These are phyloP conservation scores for Collybia mongolica DNA, from an alignment of 768 basidiomycete species.

Conservation along the genomic window DNA sequence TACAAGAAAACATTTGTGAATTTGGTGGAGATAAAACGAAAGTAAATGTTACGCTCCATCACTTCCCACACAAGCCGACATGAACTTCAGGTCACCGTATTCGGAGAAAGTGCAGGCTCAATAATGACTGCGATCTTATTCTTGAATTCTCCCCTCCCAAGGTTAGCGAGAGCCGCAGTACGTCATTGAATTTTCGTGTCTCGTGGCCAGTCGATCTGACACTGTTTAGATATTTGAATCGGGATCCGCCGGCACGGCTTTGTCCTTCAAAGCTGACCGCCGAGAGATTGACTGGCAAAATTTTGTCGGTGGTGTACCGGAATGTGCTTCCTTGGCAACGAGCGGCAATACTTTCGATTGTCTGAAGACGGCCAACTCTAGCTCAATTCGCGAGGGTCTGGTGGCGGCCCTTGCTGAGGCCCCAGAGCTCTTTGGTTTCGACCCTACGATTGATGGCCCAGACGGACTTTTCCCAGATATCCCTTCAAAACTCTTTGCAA, in stretches of 20 bases:
- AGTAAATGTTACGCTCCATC: constrained; percentile 16
- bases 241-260: constrained; percentile 31
- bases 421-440: constrained; percentile 29
- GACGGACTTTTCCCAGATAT: constrained; percentile 37
- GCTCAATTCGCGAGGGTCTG: constrained; percentile 26
- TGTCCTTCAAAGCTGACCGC: constrained; percentile 24
- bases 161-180: constrained; percentile 30
- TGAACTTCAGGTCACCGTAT: constrained; percentile 35
- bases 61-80: neutral
- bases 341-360: constrained; percentile 31
- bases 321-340: constrained; percentile 20
- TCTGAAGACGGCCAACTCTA: constrained; percentile 24
- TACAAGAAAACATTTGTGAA: constrained; percentile 49
- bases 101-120: constrained; percentile 50
- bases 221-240: constrained; percentile 41
- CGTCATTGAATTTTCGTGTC: constrained; percentile 2
- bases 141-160: constrained; percentile 26
- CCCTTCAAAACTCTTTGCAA: constrained; percentile 29
- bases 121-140: constrained; percentile 37
- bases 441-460: constrained; percentile 39
- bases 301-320: constrained; percentile 26
- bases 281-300: constrained; percentile 26
- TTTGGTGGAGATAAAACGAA: constrained; percentile 61
- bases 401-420: constrained; percentile 17
- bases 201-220: neutral